Evolutionary conservation across 768 basidiomycete genomes (phyloP), one percentile per base, ranked within the genome.

Genomic region (Tricholoma flavovirens): DNA sequence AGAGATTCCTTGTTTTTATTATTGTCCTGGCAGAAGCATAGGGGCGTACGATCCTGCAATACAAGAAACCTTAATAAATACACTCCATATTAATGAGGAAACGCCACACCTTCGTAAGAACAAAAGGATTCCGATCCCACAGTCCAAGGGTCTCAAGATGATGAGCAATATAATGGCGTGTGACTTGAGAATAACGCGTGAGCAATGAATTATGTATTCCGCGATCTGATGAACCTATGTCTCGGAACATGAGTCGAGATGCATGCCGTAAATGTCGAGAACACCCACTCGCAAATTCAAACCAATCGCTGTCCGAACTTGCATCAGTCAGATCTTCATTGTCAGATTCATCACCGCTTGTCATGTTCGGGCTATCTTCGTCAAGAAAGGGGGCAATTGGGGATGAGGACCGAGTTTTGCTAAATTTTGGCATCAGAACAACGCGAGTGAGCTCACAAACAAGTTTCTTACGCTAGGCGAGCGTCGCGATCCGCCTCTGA

Each of bases 331-430:
- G 64, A 63, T 86, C 87, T 21, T 82, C 83, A 59, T 88, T 73
- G 60, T 92, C 91, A 2, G 90, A 92, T 68, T 93, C 90, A 59
- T 91, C 90, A 3, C 82, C 83, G 50, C 83, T 86, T 8, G 81
- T 82, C 63, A 84, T 75, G 53, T 74, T 77, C 15, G 71, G 72
- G 49, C 84, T 73, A 17, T 77, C 80, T 6, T 80, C 78, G 22
- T 77, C 67, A 17, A 54, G 30, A 17, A 66, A 59, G 10, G 72
- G 71, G 46, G 70, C 58, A 21, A 72, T 58, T 5, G 77, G 77
- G 4, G 77, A 75, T 24, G 69, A 66, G 10, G 81, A 75, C 21
- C 86, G 83, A 6, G 80, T 81, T 60, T 74, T 75, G 50, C 84
- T 49, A 30, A 17, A 17, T 30, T 19, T n/a, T 86, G 60, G 40